Evolutionary conservation across 2,329 filamentous ascomycete genomes (phyloP), one percentile per base, ranked within the genome.

Genomic region (Fusarium falciforme): DNA sequence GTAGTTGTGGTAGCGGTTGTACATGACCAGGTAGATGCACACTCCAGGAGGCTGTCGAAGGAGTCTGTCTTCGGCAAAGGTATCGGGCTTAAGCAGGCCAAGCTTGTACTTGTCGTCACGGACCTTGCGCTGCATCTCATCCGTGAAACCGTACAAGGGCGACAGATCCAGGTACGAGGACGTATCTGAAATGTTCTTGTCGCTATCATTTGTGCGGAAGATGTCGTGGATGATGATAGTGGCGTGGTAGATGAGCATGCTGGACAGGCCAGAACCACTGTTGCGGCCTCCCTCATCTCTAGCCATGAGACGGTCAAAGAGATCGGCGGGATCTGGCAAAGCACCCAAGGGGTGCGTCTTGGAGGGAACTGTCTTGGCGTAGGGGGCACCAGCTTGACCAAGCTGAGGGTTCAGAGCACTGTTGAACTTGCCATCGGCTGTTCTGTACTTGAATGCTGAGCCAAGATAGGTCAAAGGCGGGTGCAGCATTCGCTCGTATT

Each of bases 1-100:
- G 71, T 95, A 89, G 81, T 97, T 97, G 83, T 97, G 94, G 81
- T 95, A 96, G 6, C 90, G 86, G 75, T 91, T 91, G 80, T 93
- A 91, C 90, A 93, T 92, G 77, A 94, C 88, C 4, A 93, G 80
- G n/a, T 93, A 79, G 2, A 92, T 90, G 47, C 89, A 86, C n/a
- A 92, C 91, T 6, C 91, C 91, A 0, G 92, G 90, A 0, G 92
- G 92, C 73, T 93, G 89, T 3, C 89, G 89, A 14, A 90, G 81
- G 1, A 93, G 82, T 57, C 92, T 86, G 77, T 91, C 89, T 75
- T 93, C 91, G 1, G 90, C 88, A 74, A 92, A 94, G 6, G 86
- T 86, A 74, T 94, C 92, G 1, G 90, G 87, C 67, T 85, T 84
- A 4, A 86, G 77, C 7, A 81, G 71, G 10, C 84, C 84, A 11